Conservation (phyloP, 495 filamentous ascomycete genomes). For the Jackrogersella multiformis region DNA sequence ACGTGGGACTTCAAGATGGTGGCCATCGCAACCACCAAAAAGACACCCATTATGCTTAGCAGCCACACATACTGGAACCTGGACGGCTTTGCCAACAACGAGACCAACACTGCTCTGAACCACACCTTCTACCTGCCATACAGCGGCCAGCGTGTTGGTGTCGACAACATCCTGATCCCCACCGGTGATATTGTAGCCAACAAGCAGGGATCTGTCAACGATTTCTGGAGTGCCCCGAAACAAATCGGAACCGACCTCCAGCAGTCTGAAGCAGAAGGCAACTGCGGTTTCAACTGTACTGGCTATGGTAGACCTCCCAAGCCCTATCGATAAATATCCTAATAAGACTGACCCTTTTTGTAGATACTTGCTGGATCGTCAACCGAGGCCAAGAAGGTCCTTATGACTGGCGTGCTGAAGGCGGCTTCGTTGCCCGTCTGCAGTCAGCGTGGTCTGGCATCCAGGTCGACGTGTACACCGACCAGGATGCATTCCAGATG, state of each 20-base stretch:
- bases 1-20: slow-evolving; percentile 66
- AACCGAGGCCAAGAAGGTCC: slow-evolving; percentile 60
- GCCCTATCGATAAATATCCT: not conserved
- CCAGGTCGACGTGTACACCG: slow-evolving; percentile 73
- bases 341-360: slow-evolving; percentile 12
- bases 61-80: slow-evolving; percentile 87
- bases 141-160: slow-evolving; percentile 72
- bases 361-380: slow-evolving; percentile 63
- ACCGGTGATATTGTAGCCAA: slow-evolving; percentile 76
- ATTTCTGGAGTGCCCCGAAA: slow-evolving; percentile 80
- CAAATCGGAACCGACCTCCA: slow-evolving; percentile 74
- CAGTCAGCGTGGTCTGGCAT: slow-evolving; percentile 74
- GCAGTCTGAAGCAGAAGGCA: slow-evolving; percentile 61
- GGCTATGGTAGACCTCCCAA: slow-evolving; percentile 71
- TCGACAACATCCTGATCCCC: slow-evolving; percentile 80
- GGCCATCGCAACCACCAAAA: slow-evolving; percentile 63
- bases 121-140: slow-evolving; percentile 78
- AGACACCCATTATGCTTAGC: slow-evolving; percentile 73
- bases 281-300: slow-evolving; percentile 77
- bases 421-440: slow-evolving; percentile 67
- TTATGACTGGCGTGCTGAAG: slow-evolving; percentile 65
- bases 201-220: slow-evolving; percentile 68
- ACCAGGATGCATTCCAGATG: slow-evolving; percentile 82
- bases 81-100: slow-evolving; percentile 74
- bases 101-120: slow-evolving; percentile 71